Base-by-base conservation (phyloP, 805 yeast genomes). In the Saccharomyces paradoxus region DNA sequence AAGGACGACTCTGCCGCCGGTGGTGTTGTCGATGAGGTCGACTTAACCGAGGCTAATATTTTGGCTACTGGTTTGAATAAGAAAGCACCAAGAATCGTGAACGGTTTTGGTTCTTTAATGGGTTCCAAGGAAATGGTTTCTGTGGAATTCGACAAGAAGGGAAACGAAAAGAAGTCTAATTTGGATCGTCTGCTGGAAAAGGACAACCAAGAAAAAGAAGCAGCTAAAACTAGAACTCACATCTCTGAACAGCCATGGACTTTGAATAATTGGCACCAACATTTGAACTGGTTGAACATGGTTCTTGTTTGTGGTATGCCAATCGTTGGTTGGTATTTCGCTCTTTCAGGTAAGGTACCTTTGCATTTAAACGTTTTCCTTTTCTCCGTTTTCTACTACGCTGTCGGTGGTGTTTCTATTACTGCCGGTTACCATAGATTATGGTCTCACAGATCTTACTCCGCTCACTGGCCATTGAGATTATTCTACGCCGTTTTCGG, bases 391-490 rank as follows among this genome's bases (percentile, higher is more conserved):
- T 51, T 78, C 21, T 70, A 83, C 53, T 87, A 85, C 66, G 63
- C 72, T 17, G 68, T 82, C 52, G 81, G 84, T 57, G 95, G 95
- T 63, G 58, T 85, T 27, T 86, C 92, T 48, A 84, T 87, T 68
- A 87, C 94, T 24, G 94, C 87, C 14, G 95, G 95, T 52, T 87
- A 87, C 71, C 95, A 87, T 66, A 77, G 95, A 71, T 74, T 85
- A 59, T 87, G 84, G 83, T 75, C 94, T 29, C 95, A 87, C 71
- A 82, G 84, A 68, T 76, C 92, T 21, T 87, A 82, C 64, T 77
- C 78, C 53, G 90, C 86, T 14, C 77, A 74, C 56, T 68, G 77
- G 65, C 84, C 88, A 14, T 75, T 84, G 47, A 79, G 82, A 60
- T 64, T 85, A 47, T 81, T 84, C 61, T 86, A 73, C 66, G 95